Percentiles rank a stretch among this genome's conserved stretches.
Conservation (phyloP, 1,139 yeast genomes). For the Zygotorulaspora mrakii region DNA sequence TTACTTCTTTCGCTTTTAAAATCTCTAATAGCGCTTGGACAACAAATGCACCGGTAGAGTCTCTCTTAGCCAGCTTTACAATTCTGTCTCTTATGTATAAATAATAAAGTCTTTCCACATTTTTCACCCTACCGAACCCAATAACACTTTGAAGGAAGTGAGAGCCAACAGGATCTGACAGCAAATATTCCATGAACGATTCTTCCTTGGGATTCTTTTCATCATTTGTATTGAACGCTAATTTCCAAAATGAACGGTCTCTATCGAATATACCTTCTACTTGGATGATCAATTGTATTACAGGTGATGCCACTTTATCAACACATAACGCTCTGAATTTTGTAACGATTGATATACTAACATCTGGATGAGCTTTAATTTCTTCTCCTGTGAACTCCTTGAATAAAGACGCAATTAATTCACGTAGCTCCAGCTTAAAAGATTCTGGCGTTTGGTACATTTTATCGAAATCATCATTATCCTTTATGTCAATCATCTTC, state of each 20-base stretch:
- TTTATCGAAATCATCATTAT: conserved; percentile 62
- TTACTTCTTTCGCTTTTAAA: conserved; percentile 56
- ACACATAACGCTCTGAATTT: conserved; percentile 69
- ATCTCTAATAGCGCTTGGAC: conserved; percentile 64
- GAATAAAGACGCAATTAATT: conserved; percentile 41
- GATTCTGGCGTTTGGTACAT: conserved; percentile 70
- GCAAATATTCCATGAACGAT: conserved; percentile 75
- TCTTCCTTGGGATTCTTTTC: conserved; percentile 64
- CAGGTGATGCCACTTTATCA: conserved; percentile 83
- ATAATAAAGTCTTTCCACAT: conserved; percentile 64
- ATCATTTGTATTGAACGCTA: conserved; percentile 42
- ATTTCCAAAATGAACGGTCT: conserved; percentile 65
- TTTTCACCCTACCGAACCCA: conserved; percentile 61
- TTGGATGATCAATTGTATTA: conserved; percentile 71
- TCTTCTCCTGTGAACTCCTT: conserved; percentile 40
- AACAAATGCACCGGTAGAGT: conserved; percentile 79
- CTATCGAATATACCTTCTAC: conserved; percentile 79
- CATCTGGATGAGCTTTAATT: conserved; percentile 30
- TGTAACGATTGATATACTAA: conserved; percentile 36
- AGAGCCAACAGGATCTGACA: conserved; percentile 86
- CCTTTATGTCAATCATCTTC: conserved; percentile 86
- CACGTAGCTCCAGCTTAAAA: conserved; percentile 59
- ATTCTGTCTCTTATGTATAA: conserved; percentile 72
- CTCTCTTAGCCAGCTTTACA: conserved; percentile 68
- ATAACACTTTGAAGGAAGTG: conserved; percentile 78